Evolutionary conservation across 176 grass and related monocot species (phyloP).

Genomic region (Phragmites australis): DNA sequence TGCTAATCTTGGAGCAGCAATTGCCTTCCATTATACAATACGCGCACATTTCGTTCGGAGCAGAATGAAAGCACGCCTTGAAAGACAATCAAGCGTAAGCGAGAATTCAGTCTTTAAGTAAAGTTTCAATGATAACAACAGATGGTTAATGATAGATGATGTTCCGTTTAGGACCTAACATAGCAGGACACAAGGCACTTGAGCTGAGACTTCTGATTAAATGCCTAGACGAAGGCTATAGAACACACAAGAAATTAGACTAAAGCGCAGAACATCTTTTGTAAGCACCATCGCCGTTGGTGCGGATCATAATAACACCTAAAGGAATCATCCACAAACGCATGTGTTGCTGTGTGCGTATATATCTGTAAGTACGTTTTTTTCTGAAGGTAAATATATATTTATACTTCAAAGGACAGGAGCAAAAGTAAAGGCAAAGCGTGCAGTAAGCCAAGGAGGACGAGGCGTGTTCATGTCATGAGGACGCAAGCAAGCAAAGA

Average conservation of each 20-base stretch:
- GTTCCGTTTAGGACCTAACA: constrained; percentile 27
- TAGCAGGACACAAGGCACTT: constrained; percentile 16
- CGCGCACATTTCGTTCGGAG: background rate
- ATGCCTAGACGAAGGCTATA: constrained; percentile 1
- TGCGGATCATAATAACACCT: constrained; percentile 34
- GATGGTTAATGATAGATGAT: constrained; percentile 32
- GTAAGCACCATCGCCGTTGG: constrained; percentile 15
- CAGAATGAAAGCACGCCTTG: background rate
- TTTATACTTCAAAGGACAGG: background rate
- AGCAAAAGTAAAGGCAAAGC: constrained; percentile 44
- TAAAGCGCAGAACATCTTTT: constrained; percentile 25
- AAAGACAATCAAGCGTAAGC: constrained; percentile 22
- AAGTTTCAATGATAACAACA: constrained; percentile 43
- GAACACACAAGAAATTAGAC: background rate
- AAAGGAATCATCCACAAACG: background rate
- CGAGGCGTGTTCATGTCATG: constrained; percentile 7
- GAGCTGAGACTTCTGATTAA: background rate
- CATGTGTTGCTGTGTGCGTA: constrained; percentile 22
- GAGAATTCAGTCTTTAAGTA: constrained; percentile 39
- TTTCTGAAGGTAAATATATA: no score
- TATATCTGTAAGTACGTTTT: background rate
- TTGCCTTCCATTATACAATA: background rate
- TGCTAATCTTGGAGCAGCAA: background rate
- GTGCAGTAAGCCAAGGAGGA: background rate
- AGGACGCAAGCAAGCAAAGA: background rate